Conservation (phyloP, 495 filamentous ascomycete species). For the Geopyxis carbonaria region DNA sequence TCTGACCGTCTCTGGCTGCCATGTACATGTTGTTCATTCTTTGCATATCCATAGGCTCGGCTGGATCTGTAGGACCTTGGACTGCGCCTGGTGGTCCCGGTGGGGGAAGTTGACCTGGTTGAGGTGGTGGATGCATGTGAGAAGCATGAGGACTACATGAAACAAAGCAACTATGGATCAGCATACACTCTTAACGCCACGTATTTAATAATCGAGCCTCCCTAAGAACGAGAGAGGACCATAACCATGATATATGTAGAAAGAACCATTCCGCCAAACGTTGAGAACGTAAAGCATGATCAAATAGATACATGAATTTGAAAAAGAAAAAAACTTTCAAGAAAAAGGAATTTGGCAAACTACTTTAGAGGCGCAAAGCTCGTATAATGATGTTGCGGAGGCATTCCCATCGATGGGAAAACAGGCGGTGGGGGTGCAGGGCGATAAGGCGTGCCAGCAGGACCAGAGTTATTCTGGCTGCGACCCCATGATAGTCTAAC, state of each 20-base stretch:
- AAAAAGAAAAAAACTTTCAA: slow-evolving; percentile 18
- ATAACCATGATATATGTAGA: slow-evolving; percentile 7
- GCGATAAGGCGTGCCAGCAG: slow-evolving; percentile 90
- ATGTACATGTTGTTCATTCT: slow-evolving; percentile 34
- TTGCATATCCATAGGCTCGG: slow-evolving; percentile 29
- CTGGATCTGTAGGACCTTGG: slow-evolving; percentile 29
- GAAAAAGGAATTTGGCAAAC: slow-evolving; percentile 25
- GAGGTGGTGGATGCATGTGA: slow-evolving; percentile 32
- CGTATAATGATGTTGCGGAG: slow-evolving; percentile 54
- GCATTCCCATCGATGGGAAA: slow-evolving; percentile 73
- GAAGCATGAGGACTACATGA: slow-evolving; percentile 33
- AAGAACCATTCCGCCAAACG: slow-evolving; percentile 4
- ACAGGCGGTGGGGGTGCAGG: slow-evolving; percentile 83
- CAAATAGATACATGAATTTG: slow-evolving; percentile 29
- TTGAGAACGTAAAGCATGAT: slow-evolving; percentile 19
- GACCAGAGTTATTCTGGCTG: slow-evolving; percentile 96
- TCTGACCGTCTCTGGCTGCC: slow-evolving; percentile 28
- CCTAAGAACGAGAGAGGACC: slow-evolving; percentile 8
- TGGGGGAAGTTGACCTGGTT: slow-evolving; percentile 27
- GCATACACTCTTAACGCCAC: slow-evolving; percentile 17
- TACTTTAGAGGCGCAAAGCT: slow-evolving; percentile 65
- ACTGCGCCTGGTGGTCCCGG: slow-evolving; percentile 31
- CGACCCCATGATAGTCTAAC: slow-evolving; percentile 95
- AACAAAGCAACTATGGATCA: slow-evolving; percentile 24
- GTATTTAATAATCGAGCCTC: slow-evolving; percentile 3